phyloP scores from a whole-genome alignment of 495 filamentous ascomycete species.

The Margaritispora aquatica region DNA sequence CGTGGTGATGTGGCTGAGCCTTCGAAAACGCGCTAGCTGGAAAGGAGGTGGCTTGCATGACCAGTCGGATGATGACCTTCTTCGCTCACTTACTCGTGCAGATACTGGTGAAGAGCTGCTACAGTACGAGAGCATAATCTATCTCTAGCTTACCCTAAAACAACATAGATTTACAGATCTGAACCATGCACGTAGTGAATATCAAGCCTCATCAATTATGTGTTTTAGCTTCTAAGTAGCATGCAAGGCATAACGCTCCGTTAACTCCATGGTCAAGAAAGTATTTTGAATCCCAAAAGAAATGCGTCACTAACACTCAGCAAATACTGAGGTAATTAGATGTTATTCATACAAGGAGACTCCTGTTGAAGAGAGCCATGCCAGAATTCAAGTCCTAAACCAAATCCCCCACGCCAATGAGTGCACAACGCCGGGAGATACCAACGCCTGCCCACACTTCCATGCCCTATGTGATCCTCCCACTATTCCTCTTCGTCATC shows the following conservation, averaged over 20 bases:
- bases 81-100: neutral
- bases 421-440: neutral
- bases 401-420: neutral
- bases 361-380: slow-evolving; percentile 19
- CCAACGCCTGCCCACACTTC: neutral
- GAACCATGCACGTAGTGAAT: no score
- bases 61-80: neutral
- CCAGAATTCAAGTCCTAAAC: neutral
- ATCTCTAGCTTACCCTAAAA: neutral
- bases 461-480: neutral
- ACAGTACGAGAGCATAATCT: no score
- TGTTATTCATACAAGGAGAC: slow-evolving; percentile 19
- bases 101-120: no score
- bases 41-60: neutral
- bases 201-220: no score
- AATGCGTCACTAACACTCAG: neutral
- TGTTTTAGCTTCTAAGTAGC: neutral
- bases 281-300: neutral
- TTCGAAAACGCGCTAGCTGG: neutral
- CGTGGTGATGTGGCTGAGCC: neutral
- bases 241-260: neutral
- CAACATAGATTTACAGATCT: neutral
- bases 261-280: neutral
- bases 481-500: neutral
- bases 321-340: neutral